Evolutionary conservation across 169 alveolate genomes (phyloP), one percentile per base, ranked within the genome.

Genomic region (Plasmodium falciparum): DNA sequence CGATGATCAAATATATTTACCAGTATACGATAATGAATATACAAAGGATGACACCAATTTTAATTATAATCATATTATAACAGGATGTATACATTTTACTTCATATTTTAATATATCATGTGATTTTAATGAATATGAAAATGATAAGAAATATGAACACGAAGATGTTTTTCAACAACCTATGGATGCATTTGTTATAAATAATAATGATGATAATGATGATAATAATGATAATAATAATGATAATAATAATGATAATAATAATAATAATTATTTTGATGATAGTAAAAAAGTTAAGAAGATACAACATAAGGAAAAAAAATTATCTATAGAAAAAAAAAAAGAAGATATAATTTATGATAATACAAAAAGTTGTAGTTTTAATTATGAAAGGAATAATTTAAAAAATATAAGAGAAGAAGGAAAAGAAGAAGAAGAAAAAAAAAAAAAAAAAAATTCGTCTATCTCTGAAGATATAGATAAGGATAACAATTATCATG

Each of bases 71-170:
- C 20, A 62, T 47, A 66, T 78, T 9, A 78, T 78, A 49, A 66
- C 89, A 45, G 89, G 89, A 24, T 58, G 47, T 50, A 24, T 78
- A 2, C 89, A 78, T 65, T 78, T 78, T 47, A 78, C 80, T 0
- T 78, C 89, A 6, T 78, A 65, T 58, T 78, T 78, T 56, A 78
- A 78, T 59, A 45, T 78, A 13, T 78, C 89, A 9, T 78, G 89
- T 22, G 54, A 66, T 52, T 78, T 78, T 59, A 78, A 78, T 29
- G 76, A 65, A 7, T 49, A 63, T 49, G 26, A 11, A 3, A 49
- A 13, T 49, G 33, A 24, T 2, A 43, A 45, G 4, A 39, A 39
- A 39, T 39, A 39, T 39, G 47, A 39, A 39, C 47, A 5, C 47
- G 59, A 26, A 8, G 26, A 66, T 3, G 11, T 15, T 22, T 12